Percentiles rank a stretch among this genome's conserved stretches.
phyloP scores from a whole-genome alignment of 164 flowering plant genomes.

The Sedum album region DNA sequence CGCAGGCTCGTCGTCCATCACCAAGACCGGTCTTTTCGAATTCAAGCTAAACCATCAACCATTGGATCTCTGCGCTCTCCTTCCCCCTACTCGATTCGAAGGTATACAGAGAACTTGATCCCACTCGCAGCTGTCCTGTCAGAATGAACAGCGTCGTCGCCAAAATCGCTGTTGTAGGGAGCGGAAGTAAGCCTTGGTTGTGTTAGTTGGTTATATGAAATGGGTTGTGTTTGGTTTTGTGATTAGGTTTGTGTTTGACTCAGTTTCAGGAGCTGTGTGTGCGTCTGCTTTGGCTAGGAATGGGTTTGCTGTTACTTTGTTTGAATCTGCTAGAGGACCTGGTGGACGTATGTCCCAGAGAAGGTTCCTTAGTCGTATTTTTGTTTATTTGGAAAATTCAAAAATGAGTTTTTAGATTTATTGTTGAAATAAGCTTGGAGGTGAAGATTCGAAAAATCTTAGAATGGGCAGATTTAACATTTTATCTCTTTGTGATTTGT shows the following conservation, averaged over 20 bases:
- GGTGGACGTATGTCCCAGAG: constrained; percentile 89
- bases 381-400: background rate
- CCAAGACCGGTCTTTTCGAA: no score
- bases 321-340: constrained; percentile 82
- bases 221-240: background rate
- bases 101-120: background rate
- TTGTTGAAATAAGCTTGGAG: background rate
- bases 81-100: background rate
- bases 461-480: background rate
- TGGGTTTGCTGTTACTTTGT: constrained; percentile 65
- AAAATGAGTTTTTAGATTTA: background rate
- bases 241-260: constrained; percentile 8
- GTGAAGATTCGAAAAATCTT: background rate
- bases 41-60: no score
- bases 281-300: constrained; percentile 57
- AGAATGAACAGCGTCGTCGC: constrained; percentile 11
- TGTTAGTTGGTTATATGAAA: background rate
- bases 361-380: constrained; percentile 31
- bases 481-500: background rate
- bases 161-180: constrained; percentile 53
- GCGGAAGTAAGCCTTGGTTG: constrained; percentile 38
- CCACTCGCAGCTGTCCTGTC: background rate
- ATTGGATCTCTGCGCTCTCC: no score
- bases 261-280: constrained; percentile 87
- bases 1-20: no score